A percentile compares a stretch with the other conserved stretches of the same genome.
Conservation (phyloP, 768 basidiomycete species). For the Exsudoporus frostii region DNA sequence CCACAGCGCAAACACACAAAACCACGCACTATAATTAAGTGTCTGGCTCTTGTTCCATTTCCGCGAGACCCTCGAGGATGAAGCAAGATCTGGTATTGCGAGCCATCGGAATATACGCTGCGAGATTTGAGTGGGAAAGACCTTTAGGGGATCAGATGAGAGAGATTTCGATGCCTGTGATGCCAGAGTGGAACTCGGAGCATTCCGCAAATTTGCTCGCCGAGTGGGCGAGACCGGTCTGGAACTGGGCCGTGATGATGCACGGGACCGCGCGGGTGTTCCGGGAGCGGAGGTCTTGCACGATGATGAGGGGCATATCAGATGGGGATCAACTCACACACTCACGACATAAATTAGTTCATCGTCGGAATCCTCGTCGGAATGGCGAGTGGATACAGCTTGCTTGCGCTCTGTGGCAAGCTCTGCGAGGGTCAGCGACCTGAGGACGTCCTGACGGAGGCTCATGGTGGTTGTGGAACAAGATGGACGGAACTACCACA, state of each 20-base stretch:
- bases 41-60: slow-evolving; percentile 91
- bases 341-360: slow-evolving; percentile 72
- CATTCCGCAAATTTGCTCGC: slow-evolving; percentile 15
- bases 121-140: slow-evolving; percentile 76
- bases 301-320: slow-evolving; percentile 8
- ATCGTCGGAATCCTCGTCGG: slow-evolving; percentile 57
- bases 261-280: slow-evolving; percentile 63
- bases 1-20: background rate
- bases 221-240: slow-evolving; percentile 39
- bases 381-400: slow-evolving; percentile 1
- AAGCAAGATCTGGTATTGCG: slow-evolving; percentile 61
- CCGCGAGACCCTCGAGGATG: slow-evolving; percentile 75
- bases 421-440: slow-evolving; percentile 45
- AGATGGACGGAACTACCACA: background rate
- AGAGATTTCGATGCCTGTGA: slow-evolving; percentile 18
- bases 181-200: slow-evolving; percentile 28
- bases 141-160: slow-evolving; percentile 58
- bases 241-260: slow-evolving; percentile 46
- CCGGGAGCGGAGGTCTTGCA: slow-evolving; percentile 63
- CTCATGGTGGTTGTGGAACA: slow-evolving; percentile 45
- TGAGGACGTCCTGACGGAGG: slow-evolving; percentile 68
- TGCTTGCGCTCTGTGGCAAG: slow-evolving; percentile 29
- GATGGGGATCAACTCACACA: slow-evolving; percentile 12
- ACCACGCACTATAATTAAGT: slow-evolving; percentile 74
- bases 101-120: slow-evolving; percentile 73